Evolutionary conservation across 805 yeast species (phyloP).

Genomic region (Maudiozyma turicensis): DNA sequence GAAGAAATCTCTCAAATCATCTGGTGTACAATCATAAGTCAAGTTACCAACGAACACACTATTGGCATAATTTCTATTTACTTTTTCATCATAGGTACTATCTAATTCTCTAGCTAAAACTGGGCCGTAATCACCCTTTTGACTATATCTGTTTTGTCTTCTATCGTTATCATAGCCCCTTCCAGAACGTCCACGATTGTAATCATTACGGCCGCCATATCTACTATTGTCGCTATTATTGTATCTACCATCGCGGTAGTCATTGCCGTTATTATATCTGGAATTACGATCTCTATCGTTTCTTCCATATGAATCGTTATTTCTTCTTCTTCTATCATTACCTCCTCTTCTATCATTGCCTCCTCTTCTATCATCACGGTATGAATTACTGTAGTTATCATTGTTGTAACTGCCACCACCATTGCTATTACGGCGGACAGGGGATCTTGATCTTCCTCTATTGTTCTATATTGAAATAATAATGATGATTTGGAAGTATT

Average conservation of each 20-base stretch:
- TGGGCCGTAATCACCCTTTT: constrained; percentile 21
- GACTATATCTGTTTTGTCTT: constrained; percentile 8
- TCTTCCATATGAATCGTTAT: neutral
- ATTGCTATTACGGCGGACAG: constrained; percentile 10
- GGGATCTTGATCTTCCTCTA: constrained; percentile 20
- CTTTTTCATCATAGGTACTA: constrained; percentile 29
- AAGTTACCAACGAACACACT: constrained; percentile 68
- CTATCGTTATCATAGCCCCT: constrained; percentile 12
- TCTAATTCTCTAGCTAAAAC: constrained; percentile 16
- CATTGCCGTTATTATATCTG: constrained; percentile 6
- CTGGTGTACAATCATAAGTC: constrained; percentile 53
- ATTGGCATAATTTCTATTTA: constrained; percentile 52
- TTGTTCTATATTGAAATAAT: neutral
- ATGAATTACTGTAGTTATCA: neutral
- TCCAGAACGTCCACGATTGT: constrained; percentile 8
- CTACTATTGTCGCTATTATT: constrained; percentile 3
- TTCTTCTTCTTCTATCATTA: neutral
- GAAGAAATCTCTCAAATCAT: constrained; percentile 52
- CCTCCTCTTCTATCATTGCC: constrained; percentile 3
- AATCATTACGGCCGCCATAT: constrained; percentile 4
- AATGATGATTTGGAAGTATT: neutral
- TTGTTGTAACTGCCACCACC: constrained; percentile 11
- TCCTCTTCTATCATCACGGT: constrained; percentile 7
- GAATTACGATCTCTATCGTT: neutral
- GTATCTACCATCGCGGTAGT: neutral